Percentiles rank a stretch among this genome's conserved stretches.
phyloP scores from a whole-genome alignment of 2,329 filamentous ascomycete genomes.

The Colletotrichum tropicicola region DNA sequence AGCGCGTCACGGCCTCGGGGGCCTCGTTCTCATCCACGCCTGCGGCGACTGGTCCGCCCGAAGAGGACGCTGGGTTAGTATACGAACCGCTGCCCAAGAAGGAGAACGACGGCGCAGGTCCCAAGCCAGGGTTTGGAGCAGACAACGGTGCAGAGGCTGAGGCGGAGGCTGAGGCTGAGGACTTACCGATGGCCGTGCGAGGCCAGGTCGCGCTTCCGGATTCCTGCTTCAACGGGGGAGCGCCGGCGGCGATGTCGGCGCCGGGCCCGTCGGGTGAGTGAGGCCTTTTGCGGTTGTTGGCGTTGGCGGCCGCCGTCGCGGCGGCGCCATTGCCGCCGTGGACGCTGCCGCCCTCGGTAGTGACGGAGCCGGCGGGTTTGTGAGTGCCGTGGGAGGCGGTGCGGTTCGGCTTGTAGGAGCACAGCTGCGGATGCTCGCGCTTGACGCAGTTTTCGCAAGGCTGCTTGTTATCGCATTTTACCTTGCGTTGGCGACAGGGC shows the following conservation, averaged over 20 bases:
- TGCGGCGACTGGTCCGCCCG: slow-evolving; percentile 41
- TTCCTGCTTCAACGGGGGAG: slow-evolving; percentile 40
- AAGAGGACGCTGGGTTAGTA: slow-evolving; percentile 20
- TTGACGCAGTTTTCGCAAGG: slow-evolving; percentile 76
- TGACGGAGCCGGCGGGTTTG: slow-evolving; percentile 38
- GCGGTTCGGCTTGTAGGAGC: slow-evolving; percentile 73
- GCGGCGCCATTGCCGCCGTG: slow-evolving; percentile 35
- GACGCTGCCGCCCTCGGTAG: slow-evolving; percentile 31
- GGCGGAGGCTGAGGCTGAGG: not conserved
- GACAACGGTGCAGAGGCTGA: not conserved
- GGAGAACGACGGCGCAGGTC: slow-evolving; percentile 11
- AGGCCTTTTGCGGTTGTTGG: slow-evolving; percentile 45
- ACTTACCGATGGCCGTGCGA: slow-evolving; percentile 46
- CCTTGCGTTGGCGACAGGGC: slow-evolving; percentile 74
- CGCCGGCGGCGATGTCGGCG: slow-evolving; percentile 43
- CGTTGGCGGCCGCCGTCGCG: slow-evolving; percentile 3
- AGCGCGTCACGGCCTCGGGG: slow-evolving; percentile 61
- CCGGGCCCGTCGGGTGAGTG: slow-evolving; percentile 52
- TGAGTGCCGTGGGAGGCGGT: slow-evolving; percentile 38
- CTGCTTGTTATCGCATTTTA: slow-evolving; percentile 75
- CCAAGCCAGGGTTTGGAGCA: slow-evolving; percentile 9
- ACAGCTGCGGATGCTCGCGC: slow-evolving; percentile 70
- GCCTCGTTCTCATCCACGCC: slow-evolving; percentile 62
- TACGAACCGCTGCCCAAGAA: slow-evolving; percentile 18
- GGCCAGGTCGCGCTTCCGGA: slow-evolving; percentile 52